These are phyloP conservation scores for Suillus lakei DNA, from an alignment of 768 basidiomycete genomes.

Conservation along the genomic window DNA sequence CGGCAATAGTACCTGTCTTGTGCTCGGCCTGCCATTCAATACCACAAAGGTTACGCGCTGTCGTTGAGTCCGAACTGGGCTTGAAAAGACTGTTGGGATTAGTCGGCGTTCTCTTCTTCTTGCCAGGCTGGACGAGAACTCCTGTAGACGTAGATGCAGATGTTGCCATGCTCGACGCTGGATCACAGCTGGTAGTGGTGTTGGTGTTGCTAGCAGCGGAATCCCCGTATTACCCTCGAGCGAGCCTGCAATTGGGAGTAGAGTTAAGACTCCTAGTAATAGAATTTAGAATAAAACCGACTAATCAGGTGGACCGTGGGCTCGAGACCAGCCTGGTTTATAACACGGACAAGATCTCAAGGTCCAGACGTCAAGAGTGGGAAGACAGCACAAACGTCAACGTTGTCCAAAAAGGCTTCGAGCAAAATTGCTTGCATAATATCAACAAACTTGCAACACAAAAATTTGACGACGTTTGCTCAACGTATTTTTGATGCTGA, in stretches of 20 bases:
- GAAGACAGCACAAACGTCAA: no score
- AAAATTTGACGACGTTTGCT: neutral
- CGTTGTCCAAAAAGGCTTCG: no score
- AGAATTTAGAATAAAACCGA: neutral
- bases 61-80: slow-evolving; percentile 1
- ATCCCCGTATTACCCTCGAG: neutral
- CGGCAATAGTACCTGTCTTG: slow-evolving; percentile 3
- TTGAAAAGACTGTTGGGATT: neutral
- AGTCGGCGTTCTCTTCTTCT: neutral
- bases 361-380: no score
- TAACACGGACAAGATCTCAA: neutral
- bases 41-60: neutral
- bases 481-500: neutral
- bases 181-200: neutral
- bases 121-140: neutral
- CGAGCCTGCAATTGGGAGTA: neutral
- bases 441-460: neutral
- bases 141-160: neutral
- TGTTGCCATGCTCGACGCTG: neutral
- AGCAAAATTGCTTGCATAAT: neutral
- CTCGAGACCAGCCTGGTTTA: neutral
- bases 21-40: slow-evolving; percentile 1
- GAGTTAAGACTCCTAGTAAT: neutral
- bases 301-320: neutral
- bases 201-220: neutral